These are phyloP conservation scores for Trichophyton equinum DNA, from an alignment of 2,329 filamentous ascomycete species.

Conservation along the genomic window DNA sequence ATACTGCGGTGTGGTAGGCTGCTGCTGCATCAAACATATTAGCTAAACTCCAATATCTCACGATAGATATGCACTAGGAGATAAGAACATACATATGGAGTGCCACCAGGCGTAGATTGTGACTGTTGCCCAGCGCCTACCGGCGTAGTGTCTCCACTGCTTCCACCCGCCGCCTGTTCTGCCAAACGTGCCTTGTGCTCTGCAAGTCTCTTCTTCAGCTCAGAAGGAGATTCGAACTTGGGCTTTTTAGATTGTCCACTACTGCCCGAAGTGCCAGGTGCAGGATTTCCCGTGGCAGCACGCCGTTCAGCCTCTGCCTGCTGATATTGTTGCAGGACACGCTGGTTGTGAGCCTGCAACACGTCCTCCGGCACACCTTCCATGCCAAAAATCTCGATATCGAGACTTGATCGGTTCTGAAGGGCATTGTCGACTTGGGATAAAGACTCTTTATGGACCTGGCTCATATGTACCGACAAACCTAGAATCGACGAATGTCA, in stretches of 20 bases:
- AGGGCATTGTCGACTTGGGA: conserved; percentile 84
- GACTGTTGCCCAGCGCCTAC: conserved; percentile 28
- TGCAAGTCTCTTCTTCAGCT: conserved; percentile 67
- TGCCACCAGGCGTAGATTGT: conserved; percentile 39
- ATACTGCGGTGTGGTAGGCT: conserved; percentile 34
- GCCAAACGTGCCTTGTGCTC: conserved; percentile 58
- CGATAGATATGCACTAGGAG: not conserved
- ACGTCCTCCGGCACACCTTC: conserved; percentile 87
- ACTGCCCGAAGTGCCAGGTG: conserved; percentile 45
- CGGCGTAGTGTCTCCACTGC: conserved; percentile 47
- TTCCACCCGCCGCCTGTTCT: conserved; percentile 43
- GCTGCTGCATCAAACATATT: not conserved
- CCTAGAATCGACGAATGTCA: conserved; percentile 39
- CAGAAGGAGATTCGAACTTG: conserved; percentile 60
- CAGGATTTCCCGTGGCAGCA: conserved; percentile 70
- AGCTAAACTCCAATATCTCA: conserved; percentile 7
- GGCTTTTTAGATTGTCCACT: conserved; percentile 45
- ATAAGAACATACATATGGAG: conserved; percentile 42
- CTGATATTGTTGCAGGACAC: conserved; percentile 75
- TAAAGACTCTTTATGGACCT: conserved; percentile 92
- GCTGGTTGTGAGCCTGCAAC: conserved; percentile 68
- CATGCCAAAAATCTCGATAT: conserved; percentile 97
- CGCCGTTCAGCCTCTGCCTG: conserved; percentile 72
- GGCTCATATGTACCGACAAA: conserved; percentile 91
- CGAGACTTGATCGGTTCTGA: conserved; percentile 68